Evolutionary conservation across 2,329 filamentous ascomycete species (phyloP).

Genomic region (Annulohypoxylon truncatum): DNA sequence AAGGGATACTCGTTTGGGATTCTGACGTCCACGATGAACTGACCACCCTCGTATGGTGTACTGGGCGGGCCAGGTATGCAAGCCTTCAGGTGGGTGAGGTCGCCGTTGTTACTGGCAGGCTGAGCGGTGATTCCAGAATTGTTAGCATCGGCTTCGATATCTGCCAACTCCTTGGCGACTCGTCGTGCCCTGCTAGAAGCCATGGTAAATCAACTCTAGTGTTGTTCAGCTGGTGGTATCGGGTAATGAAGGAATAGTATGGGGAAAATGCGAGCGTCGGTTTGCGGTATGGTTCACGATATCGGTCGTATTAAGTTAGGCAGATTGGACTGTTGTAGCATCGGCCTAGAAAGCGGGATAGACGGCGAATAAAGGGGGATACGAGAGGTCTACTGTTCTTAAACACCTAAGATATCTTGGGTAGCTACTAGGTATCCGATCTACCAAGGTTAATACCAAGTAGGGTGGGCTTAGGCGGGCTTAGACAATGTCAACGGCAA

Average conservation of each 20-base stretch:
- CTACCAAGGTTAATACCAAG: background rate
- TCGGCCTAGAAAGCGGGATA: background rate
- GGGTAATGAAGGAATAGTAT: background rate
- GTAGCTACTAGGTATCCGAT: background rate
- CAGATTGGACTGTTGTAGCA: background rate
- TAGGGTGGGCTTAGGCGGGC: background rate
- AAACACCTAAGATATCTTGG: background rate
- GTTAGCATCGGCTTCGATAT: slow-evolving; percentile 75
- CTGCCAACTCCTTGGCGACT: slow-evolving; percentile 79
- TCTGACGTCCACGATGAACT: slow-evolving; percentile 83
- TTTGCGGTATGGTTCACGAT: background rate
- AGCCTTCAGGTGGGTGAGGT: slow-evolving; percentile 85
- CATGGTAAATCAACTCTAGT: slow-evolving; percentile 52
- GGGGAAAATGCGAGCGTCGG: background rate
- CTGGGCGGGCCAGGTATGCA: slow-evolving; percentile 88
- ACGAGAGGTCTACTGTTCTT: background rate
- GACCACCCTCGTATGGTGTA: slow-evolving; percentile 91
- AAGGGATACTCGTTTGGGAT: slow-evolving; percentile 94
- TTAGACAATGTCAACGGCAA: background rate
- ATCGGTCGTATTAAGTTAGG: background rate
- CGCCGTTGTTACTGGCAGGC: slow-evolving; percentile 68
- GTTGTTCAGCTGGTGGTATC: background rate
- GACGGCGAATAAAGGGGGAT: background rate
- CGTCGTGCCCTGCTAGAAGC: slow-evolving; percentile 66
- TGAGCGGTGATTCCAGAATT: slow-evolving; percentile 81